Evolutionary conservation across 2,329 filamentous ascomycete species (phyloP), one percentile per base, ranked within the genome.

Genomic region (Endoconidiophora laricicola): DNA sequence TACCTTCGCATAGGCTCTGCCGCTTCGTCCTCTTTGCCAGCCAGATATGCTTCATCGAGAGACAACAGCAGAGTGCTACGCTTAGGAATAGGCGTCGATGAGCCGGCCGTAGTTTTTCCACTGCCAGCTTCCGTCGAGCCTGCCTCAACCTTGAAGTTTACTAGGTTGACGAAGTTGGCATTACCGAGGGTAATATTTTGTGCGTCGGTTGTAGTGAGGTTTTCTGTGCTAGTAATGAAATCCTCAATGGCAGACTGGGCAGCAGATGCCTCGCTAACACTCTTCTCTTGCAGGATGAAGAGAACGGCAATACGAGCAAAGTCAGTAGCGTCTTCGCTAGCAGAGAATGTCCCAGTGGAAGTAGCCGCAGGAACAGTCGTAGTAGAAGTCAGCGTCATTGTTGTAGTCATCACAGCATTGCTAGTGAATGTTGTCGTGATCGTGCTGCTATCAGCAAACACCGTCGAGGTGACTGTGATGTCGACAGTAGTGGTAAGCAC

Each of bases 271-370:
- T 66, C 64, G 29, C 65, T 60, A 1, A 78, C 57, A 4, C 61
- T 65, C 51, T 73, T 63, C 56, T 77, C 63, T 57, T 82, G 76
- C 2, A 82, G 63, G 23, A 83, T 66, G 55, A 69, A 81, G 14
- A 83, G 66, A 2, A 83, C 72, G 0, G 70, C 71, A 2, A 80
- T 69, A 3, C 79, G 70, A 0, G 76, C 72, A 63, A 83, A 83
- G 57, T 83, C 79, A 1, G 80, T 63, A 0, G 71, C 69, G 46
- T 74, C 67, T 50, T 79, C 68, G 1, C 73, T 74, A 10, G 76
- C 64, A 0, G 59, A 60, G 46, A 79, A 79, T 2, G 52, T 51
- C 9, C 33, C 46, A 4, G 48, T 50, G 26, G 47, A 38, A 10
- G 49, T 46, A 7, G 50, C 44, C 12, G 51, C 50, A 16, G 48